Percentiles rank a stretch among this genome's conserved stretches.
phyloP scores from a whole-genome alignment of 108 stramenopile genomes.

The Seminavis robusta region DNA sequence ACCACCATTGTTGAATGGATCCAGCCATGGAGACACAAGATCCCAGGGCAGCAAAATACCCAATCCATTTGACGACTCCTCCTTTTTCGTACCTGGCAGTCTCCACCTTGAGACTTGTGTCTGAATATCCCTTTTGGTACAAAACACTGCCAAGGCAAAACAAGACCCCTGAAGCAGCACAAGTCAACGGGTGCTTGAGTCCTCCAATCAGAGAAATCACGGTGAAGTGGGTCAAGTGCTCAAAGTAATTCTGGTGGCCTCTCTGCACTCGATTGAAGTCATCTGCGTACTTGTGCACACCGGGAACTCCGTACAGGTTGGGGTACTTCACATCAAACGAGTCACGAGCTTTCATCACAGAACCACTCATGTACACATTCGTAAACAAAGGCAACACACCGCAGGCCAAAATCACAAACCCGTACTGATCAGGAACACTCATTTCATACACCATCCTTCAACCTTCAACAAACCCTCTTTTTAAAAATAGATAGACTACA shows the following conservation, averaged over 20 bases:
- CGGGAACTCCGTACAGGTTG: conserved; percentile 80
- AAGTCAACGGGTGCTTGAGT: conserved; percentile 46
- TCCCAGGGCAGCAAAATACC: conserved; percentile 38
- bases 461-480: too few species aligned
- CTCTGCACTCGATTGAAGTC: conserved; percentile 90
- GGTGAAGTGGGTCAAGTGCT: conserved; percentile 35
- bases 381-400: too few species aligned
- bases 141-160: conserved; percentile 48
- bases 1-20: conserved; percentile 16
- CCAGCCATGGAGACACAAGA: conserved; percentile 26
- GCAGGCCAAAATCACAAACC: too few species aligned
- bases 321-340: conserved; percentile 67
- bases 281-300: conserved; percentile 75
- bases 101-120: conserved; percentile 61
- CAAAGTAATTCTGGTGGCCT: conserved; percentile 76
- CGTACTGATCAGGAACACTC: too few species aligned
- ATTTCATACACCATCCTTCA: too few species aligned
- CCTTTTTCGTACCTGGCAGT: conserved; percentile 72
- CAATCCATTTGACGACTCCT: conserved; percentile 64
- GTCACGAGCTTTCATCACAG: conserved; percentile 71
- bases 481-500: too few species aligned
- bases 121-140: conserved; percentile 65
- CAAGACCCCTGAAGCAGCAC: conserved; percentile 32
- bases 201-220: conserved; percentile 72
- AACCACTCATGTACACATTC: conserved; percentile 23